Conservation (phyloP, 2,329 filamentous ascomycete species). For the Pseudocercospora vitis region DNA sequence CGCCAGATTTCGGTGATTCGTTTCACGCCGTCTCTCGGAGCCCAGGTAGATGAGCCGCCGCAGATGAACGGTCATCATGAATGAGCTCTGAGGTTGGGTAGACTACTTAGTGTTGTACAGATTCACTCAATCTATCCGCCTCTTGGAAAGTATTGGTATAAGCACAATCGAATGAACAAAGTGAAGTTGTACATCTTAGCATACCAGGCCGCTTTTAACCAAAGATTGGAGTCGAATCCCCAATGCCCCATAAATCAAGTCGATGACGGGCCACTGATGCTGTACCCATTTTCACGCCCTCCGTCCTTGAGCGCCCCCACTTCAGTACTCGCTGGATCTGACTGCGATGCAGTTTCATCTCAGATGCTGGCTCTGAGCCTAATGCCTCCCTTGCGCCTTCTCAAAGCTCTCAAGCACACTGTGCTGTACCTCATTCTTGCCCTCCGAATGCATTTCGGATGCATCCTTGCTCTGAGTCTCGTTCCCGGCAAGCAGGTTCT, state of each 20-base stretch:
- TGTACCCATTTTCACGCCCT: not conserved
- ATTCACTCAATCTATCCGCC: too few relatives aligned
- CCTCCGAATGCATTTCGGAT: slow-evolving; percentile 17
- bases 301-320: slow-evolving; percentile 3
- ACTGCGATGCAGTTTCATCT: slow-evolving; percentile 6
- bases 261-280: slow-evolving; percentile 1
- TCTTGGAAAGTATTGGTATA: too few relatives aligned
- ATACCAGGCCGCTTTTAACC: not conserved
- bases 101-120: not conserved
- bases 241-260: not conserved
- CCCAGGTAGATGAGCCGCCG: not conserved
- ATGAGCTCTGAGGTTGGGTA: not conserved
- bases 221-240: not conserved
- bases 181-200: slow-evolving; percentile 1
- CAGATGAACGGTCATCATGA: not conserved
- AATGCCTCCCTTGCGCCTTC: slow-evolving; percentile 39
- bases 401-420: slow-evolving; percentile 45
- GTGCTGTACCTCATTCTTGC: slow-evolving; percentile 38
- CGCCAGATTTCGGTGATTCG: slow-evolving; percentile 43
- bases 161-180: not conserved
- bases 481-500: slow-evolving; percentile 40
- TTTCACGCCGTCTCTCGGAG: not conserved
- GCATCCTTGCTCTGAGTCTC: not conserved
- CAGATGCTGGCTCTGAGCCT: slow-evolving; percentile 13
- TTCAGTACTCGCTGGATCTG: slow-evolving; percentile 3